phyloP scores from a whole-genome alignment of 495 filamentous ascomycete species.

The Xylaria palmicola region DNA sequence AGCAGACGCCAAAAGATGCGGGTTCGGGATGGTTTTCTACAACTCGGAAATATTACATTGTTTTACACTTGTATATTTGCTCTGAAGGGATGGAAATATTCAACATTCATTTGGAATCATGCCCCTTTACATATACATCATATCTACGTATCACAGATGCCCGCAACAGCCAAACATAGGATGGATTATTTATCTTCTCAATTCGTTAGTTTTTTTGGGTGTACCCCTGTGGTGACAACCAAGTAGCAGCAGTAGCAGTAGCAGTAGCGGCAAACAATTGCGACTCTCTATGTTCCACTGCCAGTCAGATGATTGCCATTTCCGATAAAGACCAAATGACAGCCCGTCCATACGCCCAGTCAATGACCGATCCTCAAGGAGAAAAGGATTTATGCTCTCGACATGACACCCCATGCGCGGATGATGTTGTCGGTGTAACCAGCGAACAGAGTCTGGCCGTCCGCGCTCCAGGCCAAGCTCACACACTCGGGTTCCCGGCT shows the following conservation, averaged over 20 bases:
- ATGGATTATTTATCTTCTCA: slow-evolving; percentile 26
- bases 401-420: slow-evolving; percentile 98
- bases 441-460: slow-evolving; percentile 98
- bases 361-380: slow-evolving; percentile 32
- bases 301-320: slow-evolving; percentile 31
- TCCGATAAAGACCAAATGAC: slow-evolving; percentile 39
- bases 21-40: no score
- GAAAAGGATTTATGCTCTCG: slow-evolving; percentile 50
- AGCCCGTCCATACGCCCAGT: slow-evolving; percentile 36
- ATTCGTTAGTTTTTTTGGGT: slow-evolving; percentile 34
- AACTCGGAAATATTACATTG: no score
- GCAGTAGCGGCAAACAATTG: slow-evolving; percentile 13
- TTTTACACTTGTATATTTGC: no score
- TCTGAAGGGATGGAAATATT: no score
- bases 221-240: slow-evolving; percentile 26
- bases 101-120: no score
- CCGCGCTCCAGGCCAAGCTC: slow-evolving; percentile 92
- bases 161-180: neutral
- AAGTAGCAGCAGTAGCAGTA: slow-evolving; percentile 23
- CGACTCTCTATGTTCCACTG: slow-evolving; percentile 28
- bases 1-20: no score
- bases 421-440: slow-evolving; percentile 99
- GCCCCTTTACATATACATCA: no score
- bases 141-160: slow-evolving; percentile 6
- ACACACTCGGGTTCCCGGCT: slow-evolving; percentile 98